Percentiles rank a stretch among this genome's conserved stretches.
phyloP scores from a whole-genome alignment of 768 basidiomycete species.

The Russula vinacea region DNA sequence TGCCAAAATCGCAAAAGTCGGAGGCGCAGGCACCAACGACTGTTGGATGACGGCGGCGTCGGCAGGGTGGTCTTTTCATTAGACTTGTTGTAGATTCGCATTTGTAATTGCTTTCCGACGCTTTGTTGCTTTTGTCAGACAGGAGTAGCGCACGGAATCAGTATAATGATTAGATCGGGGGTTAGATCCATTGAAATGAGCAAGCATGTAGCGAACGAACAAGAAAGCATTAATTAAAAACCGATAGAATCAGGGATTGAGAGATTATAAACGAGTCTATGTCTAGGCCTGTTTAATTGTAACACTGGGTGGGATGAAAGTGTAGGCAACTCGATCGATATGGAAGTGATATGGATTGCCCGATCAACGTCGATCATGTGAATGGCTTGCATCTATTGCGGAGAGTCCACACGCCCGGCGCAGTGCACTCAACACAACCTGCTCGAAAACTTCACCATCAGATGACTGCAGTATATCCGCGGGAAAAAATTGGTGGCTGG shows the following conservation, averaged over 20 bases:
- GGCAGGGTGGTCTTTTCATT: neutral
- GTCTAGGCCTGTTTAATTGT: neutral
- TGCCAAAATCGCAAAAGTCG: neutral
- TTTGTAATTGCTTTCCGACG: neutral
- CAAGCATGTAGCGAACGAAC: neutral
- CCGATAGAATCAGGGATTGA: neutral
- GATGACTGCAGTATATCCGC: too few species aligned
- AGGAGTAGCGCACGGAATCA: neutral
- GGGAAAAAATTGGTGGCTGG: too few species aligned
- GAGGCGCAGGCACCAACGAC: neutral
- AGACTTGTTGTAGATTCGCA: neutral
- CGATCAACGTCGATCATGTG: neutral
- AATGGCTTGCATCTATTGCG: neutral
- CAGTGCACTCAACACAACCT: slow-evolving; percentile 13
- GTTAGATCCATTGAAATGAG: neutral
- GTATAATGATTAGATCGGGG: neutral
- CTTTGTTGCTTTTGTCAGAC: neutral
- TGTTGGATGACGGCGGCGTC: neutral
- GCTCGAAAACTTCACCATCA: neutral
- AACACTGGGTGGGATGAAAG: neutral
- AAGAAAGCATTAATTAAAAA: neutral
- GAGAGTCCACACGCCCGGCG: slow-evolving; percentile 12
- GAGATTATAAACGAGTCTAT: neutral
- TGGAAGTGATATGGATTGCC: neutral
- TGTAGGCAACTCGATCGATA: neutral